Conservation (phyloP, 495 filamentous ascomycete species). For the Platismatia glauca region DNA sequence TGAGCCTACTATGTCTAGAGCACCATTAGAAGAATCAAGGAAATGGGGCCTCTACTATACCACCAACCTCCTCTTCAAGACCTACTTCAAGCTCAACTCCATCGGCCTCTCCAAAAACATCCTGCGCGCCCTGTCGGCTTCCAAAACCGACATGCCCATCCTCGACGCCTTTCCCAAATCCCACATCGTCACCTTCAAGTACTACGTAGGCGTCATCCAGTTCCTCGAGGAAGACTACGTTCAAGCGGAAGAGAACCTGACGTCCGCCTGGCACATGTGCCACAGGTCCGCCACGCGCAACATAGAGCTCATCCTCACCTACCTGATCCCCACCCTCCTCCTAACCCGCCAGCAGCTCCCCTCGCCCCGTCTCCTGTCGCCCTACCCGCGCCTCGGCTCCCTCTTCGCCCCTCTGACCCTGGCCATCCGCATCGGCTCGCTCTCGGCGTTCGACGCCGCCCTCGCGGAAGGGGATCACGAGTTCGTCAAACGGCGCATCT, state of each 20-base stretch:
- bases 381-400: constrained; percentile 65
- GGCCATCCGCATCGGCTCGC: constrained; percentile 73
- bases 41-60: constrained; percentile 97
- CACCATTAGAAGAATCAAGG: constrained; percentile 75
- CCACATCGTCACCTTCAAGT: constrained; percentile 93
- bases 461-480: constrained; percentile 72
- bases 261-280: constrained; percentile 68
- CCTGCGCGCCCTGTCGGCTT: constrained; percentile 66
- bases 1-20: constrained; percentile 40
- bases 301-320: constrained; percentile 87
- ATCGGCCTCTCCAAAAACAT: constrained; percentile 86
- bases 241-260: constrained; percentile 72
- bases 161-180: constrained; percentile 69
- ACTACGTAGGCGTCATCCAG: constrained; percentile 80
- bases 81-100: constrained; percentile 90
- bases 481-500: constrained; percentile 91
- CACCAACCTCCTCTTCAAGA: constrained; percentile 91
- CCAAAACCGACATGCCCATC: constrained; percentile 64
- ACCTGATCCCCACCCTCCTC: constrained; percentile 85
- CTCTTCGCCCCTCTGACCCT: constrained; percentile 68
- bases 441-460: constrained; percentile 75
- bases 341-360: constrained; percentile 81
- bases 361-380: constrained; percentile 54
- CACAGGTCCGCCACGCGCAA: constrained; percentile 62
- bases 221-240: constrained; percentile 91